A percentile compares a stretch with the other conserved stretches of the same genome.
Conservation (phyloP, 495 filamentous ascomycete species). For the Tuber melanosporum region DNA sequence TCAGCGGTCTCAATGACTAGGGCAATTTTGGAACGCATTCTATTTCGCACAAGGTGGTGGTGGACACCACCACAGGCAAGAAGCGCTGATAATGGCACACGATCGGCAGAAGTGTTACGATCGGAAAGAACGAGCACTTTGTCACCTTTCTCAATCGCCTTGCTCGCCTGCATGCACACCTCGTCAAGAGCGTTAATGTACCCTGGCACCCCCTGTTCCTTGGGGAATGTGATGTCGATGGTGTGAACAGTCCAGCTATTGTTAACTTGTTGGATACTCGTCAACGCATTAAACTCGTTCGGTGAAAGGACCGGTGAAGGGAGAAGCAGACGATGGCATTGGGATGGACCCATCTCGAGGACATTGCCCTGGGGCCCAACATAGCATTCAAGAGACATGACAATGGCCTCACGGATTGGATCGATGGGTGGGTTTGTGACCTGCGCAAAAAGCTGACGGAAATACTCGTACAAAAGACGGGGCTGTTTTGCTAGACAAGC, state of each 20-base stretch:
- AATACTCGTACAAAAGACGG: constrained; percentile 93
- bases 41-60: constrained; percentile 94
- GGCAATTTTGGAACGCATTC: constrained; percentile 86
- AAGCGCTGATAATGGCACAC: constrained; percentile 80
- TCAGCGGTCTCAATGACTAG: constrained; percentile 91
- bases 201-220: constrained; percentile 72
- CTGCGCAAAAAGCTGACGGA: constrained; percentile 97
- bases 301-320: constrained; percentile 89
- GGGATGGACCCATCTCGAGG: constrained; percentile 84
- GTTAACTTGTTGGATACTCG: constrained; percentile 67
- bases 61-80: constrained; percentile 93
- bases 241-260: constrained; percentile 80
- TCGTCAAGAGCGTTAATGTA: constrained; percentile 84
- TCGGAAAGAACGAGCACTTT: constrained; percentile 89
- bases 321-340: constrained; percentile 80
- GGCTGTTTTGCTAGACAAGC: constrained; percentile 86
- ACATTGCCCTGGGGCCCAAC: constrained; percentile 96
- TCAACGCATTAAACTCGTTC: constrained; percentile 84
- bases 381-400: constrained; percentile 98
- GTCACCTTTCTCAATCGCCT: constrained; percentile 77
- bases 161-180: constrained; percentile 80
- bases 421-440: constrained; percentile 99
- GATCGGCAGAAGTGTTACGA: constrained; percentile 73
- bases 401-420: constrained; percentile 94
- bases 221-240: constrained; percentile 97